These are phyloP conservation scores for Moricandia arvensis DNA, from an alignment of 345 rosid genomes.

Conservation along the genomic window DNA sequence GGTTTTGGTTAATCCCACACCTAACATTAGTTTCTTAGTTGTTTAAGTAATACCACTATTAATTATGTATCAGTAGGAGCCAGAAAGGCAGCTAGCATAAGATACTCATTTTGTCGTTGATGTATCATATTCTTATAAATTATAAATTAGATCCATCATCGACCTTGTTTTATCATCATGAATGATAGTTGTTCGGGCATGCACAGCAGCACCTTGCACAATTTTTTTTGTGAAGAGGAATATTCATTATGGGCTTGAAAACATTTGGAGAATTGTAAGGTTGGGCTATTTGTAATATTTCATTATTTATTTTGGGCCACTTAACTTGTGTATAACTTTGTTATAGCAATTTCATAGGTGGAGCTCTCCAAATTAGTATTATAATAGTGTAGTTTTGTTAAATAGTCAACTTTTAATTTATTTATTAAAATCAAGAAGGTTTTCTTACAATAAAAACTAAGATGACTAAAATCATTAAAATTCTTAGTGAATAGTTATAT, in stretches of 20 bases:
- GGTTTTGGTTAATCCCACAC: conserved; percentile 17
- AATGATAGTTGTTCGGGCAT: conserved; percentile 1
- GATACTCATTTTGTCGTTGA: conserved; percentile 28
- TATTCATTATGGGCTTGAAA: conserved; percentile 1
- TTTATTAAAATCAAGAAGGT: not conserved
- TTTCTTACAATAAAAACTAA: too few species aligned
- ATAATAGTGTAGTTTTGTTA: not conserved
- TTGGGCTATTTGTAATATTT: not conserved
- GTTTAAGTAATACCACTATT: not conserved
- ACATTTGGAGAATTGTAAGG: not conserved
- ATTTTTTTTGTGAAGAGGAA: not conserved
- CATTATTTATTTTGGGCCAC: not conserved
- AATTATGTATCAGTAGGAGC: conserved; percentile 11
- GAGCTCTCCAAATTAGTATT: not conserved
- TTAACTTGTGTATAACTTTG: not conserved
- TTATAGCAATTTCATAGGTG: not conserved
- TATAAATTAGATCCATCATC: not conserved
- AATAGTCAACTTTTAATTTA: too few species aligned
- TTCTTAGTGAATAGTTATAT: too few species aligned
- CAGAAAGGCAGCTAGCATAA: conserved; percentile 5
- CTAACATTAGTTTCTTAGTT: conserved; percentile 4
- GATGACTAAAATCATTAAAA: too few species aligned
- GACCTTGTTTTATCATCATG: not conserved
- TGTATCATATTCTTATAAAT: conserved; percentile 6
- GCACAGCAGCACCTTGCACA: not conserved